phyloP scores from a whole-genome alignment of 306 rosid species.

The Cucumis cinereus region DNA sequence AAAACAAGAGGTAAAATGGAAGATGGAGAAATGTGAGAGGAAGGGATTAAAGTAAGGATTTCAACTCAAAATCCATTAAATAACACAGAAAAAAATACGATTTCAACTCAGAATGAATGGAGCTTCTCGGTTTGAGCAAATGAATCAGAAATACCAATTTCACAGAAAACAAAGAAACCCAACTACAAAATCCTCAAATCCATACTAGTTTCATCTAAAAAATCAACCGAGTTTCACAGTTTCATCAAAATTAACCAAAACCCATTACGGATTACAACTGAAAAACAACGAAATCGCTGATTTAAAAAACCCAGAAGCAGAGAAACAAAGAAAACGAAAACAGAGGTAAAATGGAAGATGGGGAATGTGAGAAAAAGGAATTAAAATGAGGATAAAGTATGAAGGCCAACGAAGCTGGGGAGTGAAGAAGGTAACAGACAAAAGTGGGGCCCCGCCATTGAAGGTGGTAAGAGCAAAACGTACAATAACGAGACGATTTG shows the following conservation, averaged over 20 bases:
- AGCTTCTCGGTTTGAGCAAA: neutral
- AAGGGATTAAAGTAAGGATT: neutral
- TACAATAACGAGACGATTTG: neutral
- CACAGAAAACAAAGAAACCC: neutral
- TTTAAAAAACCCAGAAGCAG: neutral
- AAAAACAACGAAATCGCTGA: neutral
- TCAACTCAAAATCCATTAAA: neutral
- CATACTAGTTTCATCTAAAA: neutral
- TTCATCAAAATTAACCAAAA: neutral
- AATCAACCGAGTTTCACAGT: neutral
- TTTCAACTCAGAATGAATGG: neutral
- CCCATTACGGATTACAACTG: neutral
- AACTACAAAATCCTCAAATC: neutral
- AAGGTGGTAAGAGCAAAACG: neutral
- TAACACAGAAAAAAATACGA: neutral
- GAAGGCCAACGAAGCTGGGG: neutral
- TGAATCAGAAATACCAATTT: neutral
- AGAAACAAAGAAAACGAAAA: neutral
- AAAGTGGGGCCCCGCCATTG: slow-evolving; percentile 20
- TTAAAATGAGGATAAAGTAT: neutral
- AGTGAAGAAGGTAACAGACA: slow-evolving; percentile 11
- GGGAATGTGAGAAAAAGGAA: neutral
- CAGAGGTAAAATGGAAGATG: neutral
- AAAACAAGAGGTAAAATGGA: too few species aligned
- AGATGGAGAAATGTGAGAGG: too few species aligned